These are phyloP conservation scores for Saitozyma podzolica DNA, from an alignment of 768 basidiomycete species.

Conservation along the genomic window DNA sequence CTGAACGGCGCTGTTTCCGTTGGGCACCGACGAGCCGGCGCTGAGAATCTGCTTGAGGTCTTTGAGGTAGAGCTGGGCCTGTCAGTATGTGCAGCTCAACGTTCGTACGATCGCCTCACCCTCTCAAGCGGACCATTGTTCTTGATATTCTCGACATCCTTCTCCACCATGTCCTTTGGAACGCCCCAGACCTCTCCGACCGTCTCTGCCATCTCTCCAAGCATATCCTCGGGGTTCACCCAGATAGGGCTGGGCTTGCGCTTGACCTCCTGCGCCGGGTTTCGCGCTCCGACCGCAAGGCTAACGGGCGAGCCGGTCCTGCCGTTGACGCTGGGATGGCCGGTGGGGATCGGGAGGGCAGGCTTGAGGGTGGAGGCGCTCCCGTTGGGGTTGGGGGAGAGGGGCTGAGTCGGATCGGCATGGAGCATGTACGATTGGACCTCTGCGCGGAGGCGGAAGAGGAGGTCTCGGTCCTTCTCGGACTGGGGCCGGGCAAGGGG, in stretches of 20 bases:
- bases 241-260: slow-evolving; percentile 32
- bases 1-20: slow-evolving; percentile 15
- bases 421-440: slow-evolving; percentile 38
- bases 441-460: slow-evolving; percentile 38
- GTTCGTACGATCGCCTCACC: slow-evolving; percentile 18
- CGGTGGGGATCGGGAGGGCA: background rate
- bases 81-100: background rate
- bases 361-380: slow-evolving; percentile 8
- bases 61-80: slow-evolving; percentile 32
- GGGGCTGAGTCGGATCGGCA: background rate
- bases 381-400: slow-evolving; percentile 22
- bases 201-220: slow-evolving; percentile 27
- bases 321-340: slow-evolving; percentile 3
- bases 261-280: slow-evolving; percentile 16
- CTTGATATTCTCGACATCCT: slow-evolving; percentile 38
- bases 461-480: slow-evolving; percentile 42
- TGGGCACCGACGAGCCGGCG: slow-evolving; percentile 25
- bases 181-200: slow-evolving; percentile 36
- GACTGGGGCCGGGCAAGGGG: slow-evolving; percentile 28
- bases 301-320: background rate
- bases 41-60: slow-evolving; percentile 42
- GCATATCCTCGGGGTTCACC: slow-evolving; percentile 7
- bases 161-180: slow-evolving; percentile 22
- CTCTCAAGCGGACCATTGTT: slow-evolving; percentile 31
- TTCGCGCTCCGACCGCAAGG: slow-evolving; percentile 11